Conservation (phyloP, 78 protist genomes). For the Guillardia theta region DNA sequence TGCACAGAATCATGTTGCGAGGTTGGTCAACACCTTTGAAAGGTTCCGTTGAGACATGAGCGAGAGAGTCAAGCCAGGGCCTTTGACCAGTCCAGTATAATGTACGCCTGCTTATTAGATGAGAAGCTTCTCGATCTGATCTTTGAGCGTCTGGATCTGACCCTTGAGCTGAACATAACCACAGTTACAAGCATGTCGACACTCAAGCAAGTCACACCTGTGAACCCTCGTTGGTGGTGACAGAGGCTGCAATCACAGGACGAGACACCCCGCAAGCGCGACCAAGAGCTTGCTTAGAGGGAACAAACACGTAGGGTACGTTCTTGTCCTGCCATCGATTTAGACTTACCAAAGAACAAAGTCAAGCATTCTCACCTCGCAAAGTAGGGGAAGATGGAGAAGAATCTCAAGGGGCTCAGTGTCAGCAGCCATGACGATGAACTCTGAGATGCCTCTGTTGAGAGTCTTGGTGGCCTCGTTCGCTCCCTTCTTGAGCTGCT, state of each 20-base stretch:
- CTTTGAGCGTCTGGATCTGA: slow-evolving; percentile 81
- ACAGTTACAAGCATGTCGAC: too few relatives aligned
- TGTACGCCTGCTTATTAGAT: too few relatives aligned
- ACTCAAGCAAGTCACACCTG: too few relatives aligned
- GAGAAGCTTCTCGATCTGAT: slow-evolving; percentile 80
- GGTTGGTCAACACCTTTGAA: too few relatives aligned
- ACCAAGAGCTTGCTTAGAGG: slow-evolving; percentile 92
- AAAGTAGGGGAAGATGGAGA: slow-evolving; percentile 96
- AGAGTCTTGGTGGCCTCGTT: slow-evolving; percentile 98
- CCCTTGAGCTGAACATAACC: slow-evolving; percentile 78
- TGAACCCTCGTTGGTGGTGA: slow-evolving; percentile 83
- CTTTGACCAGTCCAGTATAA: too few relatives aligned
- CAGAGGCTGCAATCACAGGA: slow-evolving; percentile 89
- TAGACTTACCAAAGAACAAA: too few relatives aligned
- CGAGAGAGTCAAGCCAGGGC: too few relatives aligned
- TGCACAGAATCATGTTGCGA: too few relatives aligned
- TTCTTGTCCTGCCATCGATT: too few relatives aligned
- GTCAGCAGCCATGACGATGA: slow-evolving; percentile 96
- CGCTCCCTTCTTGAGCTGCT: slow-evolving; percentile 96
- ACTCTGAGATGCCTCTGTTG: slow-evolving; percentile 91
- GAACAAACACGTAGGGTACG: slow-evolving; percentile 97
- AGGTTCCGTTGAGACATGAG: too few relatives aligned
- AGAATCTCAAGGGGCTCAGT: slow-evolving; percentile 98
- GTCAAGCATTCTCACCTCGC: slow-evolving; percentile 93
- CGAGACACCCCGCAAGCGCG: slow-evolving; percentile 97